These are phyloP conservation scores for Calamus simplicifolius DNA, from an alignment of 176 grass and related monocot species.

Conservation along the genomic window DNA sequence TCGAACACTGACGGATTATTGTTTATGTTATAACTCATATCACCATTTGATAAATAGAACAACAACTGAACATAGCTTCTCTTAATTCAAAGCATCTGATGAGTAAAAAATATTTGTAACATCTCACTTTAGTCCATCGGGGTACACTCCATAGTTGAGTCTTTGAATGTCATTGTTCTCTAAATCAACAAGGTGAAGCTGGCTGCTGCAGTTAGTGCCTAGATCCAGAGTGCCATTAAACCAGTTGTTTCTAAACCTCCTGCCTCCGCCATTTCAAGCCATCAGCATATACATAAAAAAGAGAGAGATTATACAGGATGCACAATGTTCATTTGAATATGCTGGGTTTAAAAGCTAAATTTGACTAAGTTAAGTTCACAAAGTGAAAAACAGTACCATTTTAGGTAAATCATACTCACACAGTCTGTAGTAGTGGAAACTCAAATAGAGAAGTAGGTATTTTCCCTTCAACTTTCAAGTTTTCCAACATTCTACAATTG, in stretches of 20 bases:
- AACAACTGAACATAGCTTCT: too few relatives aligned
- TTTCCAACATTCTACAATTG: conserved; percentile 50
- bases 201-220: conserved; percentile 30
- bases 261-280: conserved; percentile 14
- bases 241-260: conserved; percentile 51
- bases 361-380: too few relatives aligned
- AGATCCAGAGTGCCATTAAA: conserved; percentile 64
- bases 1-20: too few relatives aligned
- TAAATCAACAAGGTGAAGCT: conserved; percentile 62
- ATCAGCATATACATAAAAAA: background rate
- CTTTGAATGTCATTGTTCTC: conserved; percentile 31
- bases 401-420: conserved; percentile 43
- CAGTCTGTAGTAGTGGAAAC: conserved; percentile 47
- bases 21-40: too few relatives aligned
- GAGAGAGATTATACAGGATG: too few relatives aligned
- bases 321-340: too few relatives aligned
- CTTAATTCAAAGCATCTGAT: too few relatives aligned
- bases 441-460: conserved; percentile 51
- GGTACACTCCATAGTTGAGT: conserved; percentile 31
- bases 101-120: too few relatives aligned
- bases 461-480: conserved; percentile 31
- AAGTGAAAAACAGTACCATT: background rate
- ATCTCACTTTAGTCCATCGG: conserved; percentile 40
- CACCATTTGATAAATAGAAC: too few relatives aligned
- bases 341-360: too few relatives aligned